Conservation (phyloP, 106 monocot species). For the Phalaenopsis equestris region DNA sequence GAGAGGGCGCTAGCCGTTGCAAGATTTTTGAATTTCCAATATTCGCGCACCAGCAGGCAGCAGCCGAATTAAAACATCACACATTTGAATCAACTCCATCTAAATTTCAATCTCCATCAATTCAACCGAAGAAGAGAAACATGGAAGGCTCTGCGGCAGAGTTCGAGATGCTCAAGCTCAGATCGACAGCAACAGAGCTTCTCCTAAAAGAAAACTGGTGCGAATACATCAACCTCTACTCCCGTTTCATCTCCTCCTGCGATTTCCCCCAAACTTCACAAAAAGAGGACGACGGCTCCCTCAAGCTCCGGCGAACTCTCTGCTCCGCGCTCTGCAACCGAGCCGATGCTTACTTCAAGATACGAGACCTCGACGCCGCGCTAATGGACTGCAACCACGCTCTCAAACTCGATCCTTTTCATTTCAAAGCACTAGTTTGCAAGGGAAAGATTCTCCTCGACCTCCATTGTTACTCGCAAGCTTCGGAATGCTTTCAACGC, state of each 20-base stretch:
- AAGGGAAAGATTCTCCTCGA: constrained; percentile 61
- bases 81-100: no score
- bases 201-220: constrained; percentile 59
- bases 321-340: constrained; percentile 56
- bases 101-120: not conserved
- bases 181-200: constrained; percentile 77
- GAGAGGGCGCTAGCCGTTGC: not conserved
- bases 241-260: constrained; percentile 46
- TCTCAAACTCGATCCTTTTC: constrained; percentile 43
- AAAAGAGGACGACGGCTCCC: not conserved
- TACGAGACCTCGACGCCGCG: constrained; percentile 31
- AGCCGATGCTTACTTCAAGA: constrained; percentile 48
- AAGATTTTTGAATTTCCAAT: not conserved
- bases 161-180: constrained; percentile 45
- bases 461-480: constrained; percentile 49
- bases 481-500: constrained; percentile 38
- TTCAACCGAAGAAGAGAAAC: not conserved
- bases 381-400: constrained; percentile 57
- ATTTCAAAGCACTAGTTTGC: constrained; percentile 44
- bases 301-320: constrained; percentile 33
- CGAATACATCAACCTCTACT: constrained; percentile 71
- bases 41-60: not conserved
- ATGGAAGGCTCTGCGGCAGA: constrained; percentile 29
- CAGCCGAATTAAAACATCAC: no score
- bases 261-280: not conserved